phyloP scores from a whole-genome alignment of 1,139 yeast genomes.

The Geotrichum bryndzae region DNA sequence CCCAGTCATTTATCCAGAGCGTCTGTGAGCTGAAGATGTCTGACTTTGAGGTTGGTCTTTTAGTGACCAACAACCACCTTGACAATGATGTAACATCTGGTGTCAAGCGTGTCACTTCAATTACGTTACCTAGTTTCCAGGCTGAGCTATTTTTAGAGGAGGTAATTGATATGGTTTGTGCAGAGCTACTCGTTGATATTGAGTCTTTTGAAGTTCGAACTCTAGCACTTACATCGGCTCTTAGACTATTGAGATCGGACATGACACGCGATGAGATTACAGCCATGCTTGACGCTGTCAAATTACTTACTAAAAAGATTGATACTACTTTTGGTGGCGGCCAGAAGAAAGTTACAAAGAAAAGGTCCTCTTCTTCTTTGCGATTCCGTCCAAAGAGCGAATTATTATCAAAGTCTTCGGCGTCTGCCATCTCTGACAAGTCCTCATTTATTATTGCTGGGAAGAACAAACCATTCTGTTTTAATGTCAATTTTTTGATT shows the following conservation, averaged over 20 bases:
- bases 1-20: background rate
- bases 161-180: background rate
- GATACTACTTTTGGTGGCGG: background rate
- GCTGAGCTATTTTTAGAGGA: constrained; percentile 8
- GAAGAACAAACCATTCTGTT: constrained; percentile 9
- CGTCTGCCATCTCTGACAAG: background rate
- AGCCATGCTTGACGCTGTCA: constrained; percentile 1
- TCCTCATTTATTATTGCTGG: background rate
- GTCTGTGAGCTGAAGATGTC: background rate
- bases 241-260: constrained; percentile 12
- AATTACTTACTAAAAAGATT: constrained; percentile 3
- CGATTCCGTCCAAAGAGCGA: background rate
- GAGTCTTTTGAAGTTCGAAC: constrained; percentile 14
- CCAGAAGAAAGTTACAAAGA: background rate
- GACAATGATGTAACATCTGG: constrained; percentile 12
- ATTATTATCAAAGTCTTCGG: background rate
- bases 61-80: constrained; percentile 2
- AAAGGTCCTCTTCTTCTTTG: background rate
- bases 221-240: constrained; percentile 9
- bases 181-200: constrained; percentile 3
- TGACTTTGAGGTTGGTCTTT: constrained; percentile 14
- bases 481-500: constrained; percentile 12
- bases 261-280: constrained; percentile 11
- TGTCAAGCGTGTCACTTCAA: constrained; percentile 14
- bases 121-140: constrained; percentile 10